A percentile compares a stretch with the other conserved stretches of the same genome.
These are phyloP conservation scores for Groenewaldozyma auringiensis DNA, from an alignment of 1,139 yeast genomes.

Conservation along the genomic window DNA sequence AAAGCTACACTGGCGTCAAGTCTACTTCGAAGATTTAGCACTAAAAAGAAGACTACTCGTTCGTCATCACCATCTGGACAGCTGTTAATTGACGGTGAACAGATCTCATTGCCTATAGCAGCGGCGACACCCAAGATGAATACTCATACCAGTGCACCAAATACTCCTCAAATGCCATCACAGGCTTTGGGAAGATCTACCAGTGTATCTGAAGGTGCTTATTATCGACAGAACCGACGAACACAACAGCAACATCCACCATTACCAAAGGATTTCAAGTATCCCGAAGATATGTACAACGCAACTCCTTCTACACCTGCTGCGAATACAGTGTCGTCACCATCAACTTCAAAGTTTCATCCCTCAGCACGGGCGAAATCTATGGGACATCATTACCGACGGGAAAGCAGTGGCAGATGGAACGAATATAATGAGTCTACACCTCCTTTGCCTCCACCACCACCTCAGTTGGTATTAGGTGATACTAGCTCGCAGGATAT, in stretches of 20 bases:
- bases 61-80: constrained; percentile 9
- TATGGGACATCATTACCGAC: constrained; percentile 71
- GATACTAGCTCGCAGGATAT: constrained; percentile 34
- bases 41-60: constrained; percentile 20
- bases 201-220: constrained; percentile 17
- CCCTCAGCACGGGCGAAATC: constrained; percentile 89
- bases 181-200: constrained; percentile 16
- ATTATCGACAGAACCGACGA: constrained; percentile 11
- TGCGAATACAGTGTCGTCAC: neutral
- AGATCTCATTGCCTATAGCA: neutral
- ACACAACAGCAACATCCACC: constrained; percentile 13
- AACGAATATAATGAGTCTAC: neutral
- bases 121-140: neutral
- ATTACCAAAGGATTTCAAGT: constrained; percentile 15
- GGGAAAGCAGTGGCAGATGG: constrained; percentile 27
- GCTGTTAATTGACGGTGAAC: neutral
- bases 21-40: constrained; percentile 23
- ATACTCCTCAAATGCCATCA: no score
- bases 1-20: constrained; percentile 21
- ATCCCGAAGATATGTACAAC: constrained; percentile 12
- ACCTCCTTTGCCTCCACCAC: neutral
- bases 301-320: neutral
- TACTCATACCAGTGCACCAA: neutral
- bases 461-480: neutral
- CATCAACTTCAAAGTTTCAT: constrained; percentile 36